Base-by-base conservation (phyloP, 2,329 filamentous ascomycete genomes). In the Plectosphaerella sp. region DNA sequence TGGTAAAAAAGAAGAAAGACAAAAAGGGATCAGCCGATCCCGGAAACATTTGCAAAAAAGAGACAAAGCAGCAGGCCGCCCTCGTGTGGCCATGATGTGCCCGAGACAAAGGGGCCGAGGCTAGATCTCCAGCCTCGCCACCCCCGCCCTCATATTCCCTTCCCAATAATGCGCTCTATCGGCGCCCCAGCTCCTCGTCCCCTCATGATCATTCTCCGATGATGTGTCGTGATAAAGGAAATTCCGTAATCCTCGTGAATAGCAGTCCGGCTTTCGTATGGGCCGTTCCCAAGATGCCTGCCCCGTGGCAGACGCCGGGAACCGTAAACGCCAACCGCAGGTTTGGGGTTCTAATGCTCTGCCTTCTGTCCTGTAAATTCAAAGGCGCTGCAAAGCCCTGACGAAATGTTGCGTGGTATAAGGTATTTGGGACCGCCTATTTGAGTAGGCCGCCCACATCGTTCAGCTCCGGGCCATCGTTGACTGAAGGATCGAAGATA, bases 381-480 rank as follows among this genome's bases (percentile, higher is more conserved):
- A 33, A 33, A 33, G 28, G 28, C 28, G 28, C 28, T 9, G 28
- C 28, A 22, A 22, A 22, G 22, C 22, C 22, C 22, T 22, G 22
- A 22, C 22, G 28, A 33, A 33, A 33, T 33, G 28, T 33, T 33
- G 28, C 11, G 11, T 33, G 11, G 28, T 5, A 33, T 33, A 7
- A 43, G 41, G 16, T 18, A 8, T 18, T n/a, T 20, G 15, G 41
- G 7, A 5, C 16, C 10, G 16, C 16, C 16, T 18, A 49, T 45
- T 15, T 67, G 33, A 75, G 59, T 16, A 77, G 63, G 45, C 73
- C 71, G 15, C 72, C 72, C 4, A 64, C 62, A 54, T 76, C 73
- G 45, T 63, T 65, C 2, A 75, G 62, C 37, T 67, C 60, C 4
- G 67, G 65, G 22, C 64, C 64, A 3, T 61, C 58, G 16, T 64